Conservation (phyloP, 2,329 filamentous ascomycete species). For the Pseudogymnoascus sp. region DNA sequence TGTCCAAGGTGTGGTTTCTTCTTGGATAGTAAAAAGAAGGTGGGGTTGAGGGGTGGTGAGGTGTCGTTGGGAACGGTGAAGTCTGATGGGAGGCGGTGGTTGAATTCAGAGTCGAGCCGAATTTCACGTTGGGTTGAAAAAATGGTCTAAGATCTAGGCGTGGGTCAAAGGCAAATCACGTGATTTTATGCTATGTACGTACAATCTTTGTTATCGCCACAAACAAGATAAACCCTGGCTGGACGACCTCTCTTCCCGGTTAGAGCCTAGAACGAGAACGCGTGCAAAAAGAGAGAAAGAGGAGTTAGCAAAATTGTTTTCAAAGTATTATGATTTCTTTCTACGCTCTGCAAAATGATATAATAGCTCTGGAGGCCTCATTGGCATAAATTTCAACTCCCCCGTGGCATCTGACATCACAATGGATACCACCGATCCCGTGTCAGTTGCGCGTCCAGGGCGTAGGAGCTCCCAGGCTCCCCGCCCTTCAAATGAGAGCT, state of each 20-base stretch:
- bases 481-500: conserved; percentile 25
- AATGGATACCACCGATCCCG: conserved; percentile 23
- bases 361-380: neutral
- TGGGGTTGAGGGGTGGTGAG: conserved; percentile 6
- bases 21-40: conserved; percentile 6
- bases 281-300: neutral
- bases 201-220: conserved; percentile 7
- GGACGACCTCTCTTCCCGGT: neutral
- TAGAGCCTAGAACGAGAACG: conserved; percentile 5
- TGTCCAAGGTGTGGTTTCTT: conserved; percentile 2
- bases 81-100: neutral
- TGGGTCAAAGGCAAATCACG: conserved; percentile 8
- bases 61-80: conserved; percentile 8
- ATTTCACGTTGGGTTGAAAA: conserved; percentile 9
- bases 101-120: conserved; percentile 7
- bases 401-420: neutral
- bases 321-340: neutral
- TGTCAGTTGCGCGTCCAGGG: conserved; percentile 21
- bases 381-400: neutral
- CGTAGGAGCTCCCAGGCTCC: conserved; percentile 26
- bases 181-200: neutral
- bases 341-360: neutral
- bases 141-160: conserved; percentile 10
- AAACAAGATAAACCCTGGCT: conserved; percentile 3
- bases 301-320: neutral